Base-by-base conservation (phyloP, 1,139 yeast genomes). In the Arxiozyma slooffiae region DNA sequence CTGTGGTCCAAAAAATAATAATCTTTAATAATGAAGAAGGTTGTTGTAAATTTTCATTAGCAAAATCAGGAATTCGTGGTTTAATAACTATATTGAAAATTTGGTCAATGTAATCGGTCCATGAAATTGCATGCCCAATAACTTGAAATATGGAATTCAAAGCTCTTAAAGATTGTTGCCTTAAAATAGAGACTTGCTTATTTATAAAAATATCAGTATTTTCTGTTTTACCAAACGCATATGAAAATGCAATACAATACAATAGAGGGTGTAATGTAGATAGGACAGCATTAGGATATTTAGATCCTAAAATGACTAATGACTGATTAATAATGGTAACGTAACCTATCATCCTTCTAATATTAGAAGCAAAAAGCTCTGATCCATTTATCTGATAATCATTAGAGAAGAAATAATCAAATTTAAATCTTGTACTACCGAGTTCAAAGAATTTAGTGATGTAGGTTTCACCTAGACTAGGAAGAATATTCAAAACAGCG, bases 41-140 rank as follows among this genome's bases (percentile, higher is more conserved):
- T 60, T 83, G 89, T 61, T 88, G 95, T 45, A 85, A 71, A 63
- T 90, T 90, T 60, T 86, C 96, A 41, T 71, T 75, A 2, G 85
- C 83, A 65, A 90, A 89, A 23, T 76, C 72, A 1, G 58, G 70
- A 59, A 92, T 71, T 60, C 94, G 78, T 14, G 95, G 90, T 22
- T 63, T 60, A n/a, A 92, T 71, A 38, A 89, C 71, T 42, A 71
- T 63, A 3, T 69, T 63, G 60, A 78, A 83, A 11, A 92, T 75
- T 2, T 70, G 59, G 4, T 73, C 72, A 47, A 79, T 75, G 59
- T 78, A 78, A 0, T 66, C 62, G 11, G 67, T 66, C 96, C 97
- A 89, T 44, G 74, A 67, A 51, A 73, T 73, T 4, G 64, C 57
- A 3, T 73, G 72, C 11, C 76, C 81, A 49, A 82, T 62, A 22